A percentile compares a stretch with the other conserved stretches of the same genome.
Evolutionary conservation across 352 stramenopile genomes (phyloP).

Genomic region (Phytophthora colocasiae): DNA sequence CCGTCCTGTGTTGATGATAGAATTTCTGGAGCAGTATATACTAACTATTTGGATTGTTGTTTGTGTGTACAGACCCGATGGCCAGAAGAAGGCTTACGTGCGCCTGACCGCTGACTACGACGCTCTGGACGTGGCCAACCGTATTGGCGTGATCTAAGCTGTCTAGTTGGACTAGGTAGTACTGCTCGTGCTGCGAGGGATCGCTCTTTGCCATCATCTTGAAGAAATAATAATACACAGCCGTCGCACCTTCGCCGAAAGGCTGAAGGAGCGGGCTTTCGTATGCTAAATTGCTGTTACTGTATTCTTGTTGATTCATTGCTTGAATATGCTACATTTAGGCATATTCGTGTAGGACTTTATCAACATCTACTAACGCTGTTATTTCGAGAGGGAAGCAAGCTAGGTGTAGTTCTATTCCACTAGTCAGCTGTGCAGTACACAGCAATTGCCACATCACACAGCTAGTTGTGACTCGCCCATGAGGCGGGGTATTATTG

Average conservation of each 20-base stretch:
- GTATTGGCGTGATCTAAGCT: slow-evolving; percentile 99
- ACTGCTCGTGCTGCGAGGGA: slow-evolving; percentile 36
- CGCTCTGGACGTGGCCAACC: slow-evolving; percentile 99
- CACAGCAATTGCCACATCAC: slow-evolving; percentile 31
- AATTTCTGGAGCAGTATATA: slow-evolving; percentile 2
- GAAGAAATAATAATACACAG: slow-evolving; percentile 46
- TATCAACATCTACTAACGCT: slow-evolving; percentile 30
- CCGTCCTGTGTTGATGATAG: slow-evolving; percentile 9
- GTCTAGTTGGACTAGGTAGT: slow-evolving; percentile 25
- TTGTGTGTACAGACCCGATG: slow-evolving; percentile 90
- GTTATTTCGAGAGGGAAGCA: slow-evolving; percentile 14
- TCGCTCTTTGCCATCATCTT: slow-evolving; percentile 74
- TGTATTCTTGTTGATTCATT: background rate
- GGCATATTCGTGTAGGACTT: slow-evolving; percentile 2
- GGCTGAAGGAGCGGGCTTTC: slow-evolving; percentile 33
- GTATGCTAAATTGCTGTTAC: slow-evolving; percentile 14
- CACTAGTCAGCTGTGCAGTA: slow-evolving; percentile 23
- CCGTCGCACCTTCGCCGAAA: slow-evolving; percentile 35
- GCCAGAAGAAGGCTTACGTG: slow-evolving; percentile 99
- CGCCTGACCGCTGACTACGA: slow-evolving; percentile 99
- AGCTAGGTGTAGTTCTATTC: slow-evolving; percentile 43
- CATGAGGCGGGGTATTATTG: slow-evolving; percentile 15
- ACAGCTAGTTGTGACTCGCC: slow-evolving; percentile 19
- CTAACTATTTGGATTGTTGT: slow-evolving; percentile 38
- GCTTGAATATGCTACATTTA: too few relatives aligned